phyloP scores from a whole-genome alignment of 2,329 filamentous ascomycete genomes.

The Claviceps digitariae region DNA sequence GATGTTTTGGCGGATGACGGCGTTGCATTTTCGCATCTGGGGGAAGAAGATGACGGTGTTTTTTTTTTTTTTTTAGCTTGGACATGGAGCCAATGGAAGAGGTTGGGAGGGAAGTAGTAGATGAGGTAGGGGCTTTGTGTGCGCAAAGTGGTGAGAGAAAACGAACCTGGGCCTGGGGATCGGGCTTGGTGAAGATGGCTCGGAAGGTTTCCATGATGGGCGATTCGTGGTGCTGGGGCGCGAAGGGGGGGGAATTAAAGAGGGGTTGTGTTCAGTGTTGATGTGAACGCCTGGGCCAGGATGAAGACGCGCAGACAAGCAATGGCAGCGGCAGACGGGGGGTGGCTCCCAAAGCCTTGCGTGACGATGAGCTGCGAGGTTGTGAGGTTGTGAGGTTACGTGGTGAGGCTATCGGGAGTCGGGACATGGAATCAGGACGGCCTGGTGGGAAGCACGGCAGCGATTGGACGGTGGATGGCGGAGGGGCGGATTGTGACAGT shows the following conservation, averaged over 20 bases:
- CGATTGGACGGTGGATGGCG: not conserved
- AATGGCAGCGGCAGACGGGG: not conserved
- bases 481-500: not conserved
- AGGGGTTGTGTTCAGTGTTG: not conserved
- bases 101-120: not conserved
- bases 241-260: slow-evolving; percentile 4
- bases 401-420: not conserved
- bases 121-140: too few species aligned
- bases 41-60: not conserved
- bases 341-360: not conserved
- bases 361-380: not conserved
- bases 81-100: slow-evolving; percentile 1
- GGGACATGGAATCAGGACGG: not conserved
- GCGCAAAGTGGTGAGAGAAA: too few species aligned
- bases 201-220: slow-evolving; percentile 71
- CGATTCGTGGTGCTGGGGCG: not conserved
- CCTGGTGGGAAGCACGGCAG: not conserved
- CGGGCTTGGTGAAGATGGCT: slow-evolving; percentile 78
- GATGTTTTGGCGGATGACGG: slow-evolving; percentile 75
- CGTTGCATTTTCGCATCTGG: slow-evolving; percentile 91
- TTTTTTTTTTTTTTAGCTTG: too few species aligned
- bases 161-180: slow-evolving; percentile 76
- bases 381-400: not conserved
- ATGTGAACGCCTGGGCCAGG: not conserved
- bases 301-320: not conserved